Conservation (phyloP, 495 filamentous ascomycete genomes). For the Trichocladium antarcticum region DNA sequence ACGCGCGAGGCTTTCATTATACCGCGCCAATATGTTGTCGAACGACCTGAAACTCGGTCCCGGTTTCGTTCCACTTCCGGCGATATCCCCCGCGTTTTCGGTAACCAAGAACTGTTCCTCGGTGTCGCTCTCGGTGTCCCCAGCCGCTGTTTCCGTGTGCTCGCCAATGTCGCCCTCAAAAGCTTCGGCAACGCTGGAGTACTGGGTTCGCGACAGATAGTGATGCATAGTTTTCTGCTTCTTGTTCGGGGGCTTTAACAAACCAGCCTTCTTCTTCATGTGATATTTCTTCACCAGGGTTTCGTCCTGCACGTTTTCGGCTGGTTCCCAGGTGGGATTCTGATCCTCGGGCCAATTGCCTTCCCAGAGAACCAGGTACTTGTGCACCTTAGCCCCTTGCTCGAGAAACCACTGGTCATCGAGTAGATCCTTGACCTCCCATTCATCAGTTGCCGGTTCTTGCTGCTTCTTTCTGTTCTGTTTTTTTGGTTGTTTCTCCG, state of each 20-base stretch:
- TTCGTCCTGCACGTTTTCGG: constrained; percentile 27
- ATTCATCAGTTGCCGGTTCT: constrained; percentile 13
- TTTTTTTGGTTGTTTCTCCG: constrained; percentile 1
- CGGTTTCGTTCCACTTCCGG: background rate
- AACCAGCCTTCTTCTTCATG: constrained; percentile 18
- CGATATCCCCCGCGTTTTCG: constrained; percentile 4
- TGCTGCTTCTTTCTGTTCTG: constrained; percentile 3
- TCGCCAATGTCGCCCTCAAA: constrained; percentile 27
- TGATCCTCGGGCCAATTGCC: constrained; percentile 38
- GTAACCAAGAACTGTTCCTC: constrained; percentile 16
- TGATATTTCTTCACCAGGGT: constrained; percentile 25
- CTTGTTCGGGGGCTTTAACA: constrained; percentile 10
- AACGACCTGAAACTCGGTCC: background rate
- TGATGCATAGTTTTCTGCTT: constrained; percentile 7
- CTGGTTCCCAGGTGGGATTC: constrained; percentile 41
- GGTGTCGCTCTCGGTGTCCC: background rate
- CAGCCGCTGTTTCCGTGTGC: background rate
- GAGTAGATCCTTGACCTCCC: background rate
- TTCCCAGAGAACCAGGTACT: constrained; percentile 38
- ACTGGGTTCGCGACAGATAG: constrained; percentile 18
- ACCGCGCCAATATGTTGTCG: background rate
- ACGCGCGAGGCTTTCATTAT: background rate
- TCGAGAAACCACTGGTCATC: constrained; percentile 20
- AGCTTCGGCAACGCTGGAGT: constrained; percentile 32
- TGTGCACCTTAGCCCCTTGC: constrained; percentile 18